Evolutionary conservation across 78 protist species (phyloP), one percentile per base, ranked within the genome.

Genomic region (Goniomonas avonlea): DNA sequence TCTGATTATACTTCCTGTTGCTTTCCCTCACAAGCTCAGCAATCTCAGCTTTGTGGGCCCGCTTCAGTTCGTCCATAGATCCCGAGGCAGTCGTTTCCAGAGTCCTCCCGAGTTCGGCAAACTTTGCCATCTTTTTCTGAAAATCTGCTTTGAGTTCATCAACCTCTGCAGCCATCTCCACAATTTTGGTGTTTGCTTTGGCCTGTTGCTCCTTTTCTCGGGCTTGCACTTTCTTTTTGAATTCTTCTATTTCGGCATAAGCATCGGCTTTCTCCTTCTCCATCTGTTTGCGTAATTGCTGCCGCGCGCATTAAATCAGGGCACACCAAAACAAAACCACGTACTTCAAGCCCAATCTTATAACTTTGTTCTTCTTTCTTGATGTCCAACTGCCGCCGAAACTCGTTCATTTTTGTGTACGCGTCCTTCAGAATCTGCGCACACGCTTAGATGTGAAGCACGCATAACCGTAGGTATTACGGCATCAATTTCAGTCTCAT

Each of bases 401-500:
- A 68, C 58, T 11, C 45, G 66, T 40, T 80, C 0, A 80, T 39
- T 41, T 80, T 80, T 38, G 25, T 45, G 79, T 48, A 56, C 9
- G 84, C 76, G 50, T 80, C 84, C 35, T 69, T 48, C 45, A 80
- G 23, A 29, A 80, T 80, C 84, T 80, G 66, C 4, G 17, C 68
- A 39, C 60, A n/a, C 9, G n/a, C n/a, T n/a, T n/a, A n/a, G n/a
- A n/a, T n/a, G n/a, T n/a, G n/a, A n/a, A n/a, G n/a, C n/a, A n/a
- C n/a, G n/a, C n/a, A n/a, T n/a, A n/a, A n/a, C n/a, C n/a, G n/a
- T n/a, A n/a, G n/a, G n/a, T n/a, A n/a, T n/a, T n/a, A 86, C 77
- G 61, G 63, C 56, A 8, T 75, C 84, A n/a, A 86, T 70, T 23
- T 86, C 90, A 3, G 50, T 23, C 37, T 86, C 90, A 27, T 86